Base-by-base conservation (phyloP, 164 flowering plant genomes). In the Kingdonia uniflora region DNA sequence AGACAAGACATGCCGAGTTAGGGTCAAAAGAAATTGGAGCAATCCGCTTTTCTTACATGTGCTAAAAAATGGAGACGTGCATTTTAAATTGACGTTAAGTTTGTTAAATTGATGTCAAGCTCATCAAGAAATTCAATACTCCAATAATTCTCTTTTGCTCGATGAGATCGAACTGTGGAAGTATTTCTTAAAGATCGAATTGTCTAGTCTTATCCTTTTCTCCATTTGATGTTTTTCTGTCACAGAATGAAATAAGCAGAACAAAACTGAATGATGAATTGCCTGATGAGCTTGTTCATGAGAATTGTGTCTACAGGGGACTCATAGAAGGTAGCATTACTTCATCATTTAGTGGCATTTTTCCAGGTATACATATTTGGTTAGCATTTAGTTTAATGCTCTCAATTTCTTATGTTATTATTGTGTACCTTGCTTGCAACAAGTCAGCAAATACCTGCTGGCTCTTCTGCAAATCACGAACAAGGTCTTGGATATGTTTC, bases 301-400 rank as follows among this genome's bases (percentile, higher is more conserved):
- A 94, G 61, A 89, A 87, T 59, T 89, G 99, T 68, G 68, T 94
- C 59, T 94, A 94, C 47, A 81, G 96, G 72, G 99, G 97, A 39
- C 82, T 94, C 29, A 88, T 94, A 60, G 88, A 89, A 56, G 66
- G 79, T 62, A 64, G 65, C 29, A 24, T 62, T 50, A 37, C 67
- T 42, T 54, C 67, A 35, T 38, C 63, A 40, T 44, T 72, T 67
- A 76, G 76, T 80, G 67, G 62, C 29, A 16, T 48, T 40, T 20
- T 54, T 14, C 45, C 12, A 14, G 19, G 25, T 15, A 23, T 46
- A 19, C 46, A 29, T 14, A 2, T 14, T 48, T 23, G 0, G 12
- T 19, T 37, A n/a, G 6, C 15, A 43, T 39, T 45, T 11, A n/a
- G 24, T 25, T 42, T 48, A 29, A 29, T 29, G 35, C 4, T 8